Evolutionary conservation across 148 eudicot species (phyloP).

Genomic region (Spergularia bocconei): DNA sequence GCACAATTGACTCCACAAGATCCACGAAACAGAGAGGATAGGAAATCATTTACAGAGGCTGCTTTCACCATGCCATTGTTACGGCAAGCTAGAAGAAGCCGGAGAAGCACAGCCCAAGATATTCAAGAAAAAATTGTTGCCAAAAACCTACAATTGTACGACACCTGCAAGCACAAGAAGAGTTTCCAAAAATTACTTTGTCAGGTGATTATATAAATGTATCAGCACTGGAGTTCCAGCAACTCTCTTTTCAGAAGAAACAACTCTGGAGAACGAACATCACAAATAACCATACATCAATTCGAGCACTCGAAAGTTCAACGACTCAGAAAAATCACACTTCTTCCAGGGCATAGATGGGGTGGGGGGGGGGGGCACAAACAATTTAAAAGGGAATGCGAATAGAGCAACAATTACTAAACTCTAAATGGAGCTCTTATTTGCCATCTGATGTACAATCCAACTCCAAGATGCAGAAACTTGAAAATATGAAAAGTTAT

Average conservation of each 20-base stretch:
- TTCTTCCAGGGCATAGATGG: background rate
- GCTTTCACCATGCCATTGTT: background rate
- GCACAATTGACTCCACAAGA: constrained; percentile 10
- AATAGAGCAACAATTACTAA: too few species aligned
- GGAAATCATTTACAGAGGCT: constrained; percentile 20
- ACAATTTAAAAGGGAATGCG: too few species aligned
- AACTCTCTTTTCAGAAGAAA: too few species aligned
- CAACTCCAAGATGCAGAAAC: too few species aligned
- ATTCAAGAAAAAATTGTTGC: background rate
- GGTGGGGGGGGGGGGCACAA: too few species aligned
- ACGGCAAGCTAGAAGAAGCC: constrained; percentile 4
- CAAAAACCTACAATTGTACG: background rate
- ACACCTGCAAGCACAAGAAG: constrained; percentile 21
- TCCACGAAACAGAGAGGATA: background rate
- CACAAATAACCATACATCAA: background rate
- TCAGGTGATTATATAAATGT: background rate
- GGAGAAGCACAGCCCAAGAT: background rate
- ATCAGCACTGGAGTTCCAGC: background rate
- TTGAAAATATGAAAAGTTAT: too few species aligned
- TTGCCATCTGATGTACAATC: too few species aligned
- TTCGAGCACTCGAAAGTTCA: background rate
- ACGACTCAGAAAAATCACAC: background rate
- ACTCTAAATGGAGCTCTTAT: too few species aligned
- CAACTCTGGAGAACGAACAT: background rate
- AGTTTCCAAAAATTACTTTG: background rate